Percentiles rank a stretch among this genome's conserved stretches.
Evolutionary conservation across 495 filamentous ascomycete species (phyloP).

Genomic region (Cercophora newfieldiana): DNA sequence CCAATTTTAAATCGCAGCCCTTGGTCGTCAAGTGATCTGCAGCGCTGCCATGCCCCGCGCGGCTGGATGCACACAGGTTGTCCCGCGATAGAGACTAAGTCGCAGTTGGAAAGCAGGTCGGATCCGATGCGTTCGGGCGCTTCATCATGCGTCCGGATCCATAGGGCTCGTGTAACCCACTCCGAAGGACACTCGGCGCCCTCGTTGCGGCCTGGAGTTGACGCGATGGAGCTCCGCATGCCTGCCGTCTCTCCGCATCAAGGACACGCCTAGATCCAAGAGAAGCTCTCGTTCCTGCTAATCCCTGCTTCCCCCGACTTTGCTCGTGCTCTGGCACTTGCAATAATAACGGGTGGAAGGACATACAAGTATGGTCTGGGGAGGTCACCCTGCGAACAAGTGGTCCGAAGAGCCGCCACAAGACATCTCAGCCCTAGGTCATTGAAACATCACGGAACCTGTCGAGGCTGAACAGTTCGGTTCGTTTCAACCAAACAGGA

Average conservation of each 20-base stretch:
- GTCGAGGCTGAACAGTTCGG: background rate
- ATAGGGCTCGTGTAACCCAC: background rate
- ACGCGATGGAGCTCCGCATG: background rate
- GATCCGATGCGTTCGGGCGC: background rate
- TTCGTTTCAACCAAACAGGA: background rate
- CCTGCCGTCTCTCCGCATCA: background rate
- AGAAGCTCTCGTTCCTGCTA: background rate
- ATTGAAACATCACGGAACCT: background rate
- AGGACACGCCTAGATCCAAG: background rate
- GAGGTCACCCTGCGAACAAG: background rate
- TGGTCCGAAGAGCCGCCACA: background rate
- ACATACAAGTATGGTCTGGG: too few species aligned
- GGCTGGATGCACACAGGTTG: background rate
- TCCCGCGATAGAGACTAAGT: background rate
- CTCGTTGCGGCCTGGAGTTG: background rate
- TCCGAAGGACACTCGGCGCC: background rate
- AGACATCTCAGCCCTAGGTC: background rate
- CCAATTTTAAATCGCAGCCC: background rate
- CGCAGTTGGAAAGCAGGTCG: background rate
- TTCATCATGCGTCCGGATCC: background rate
- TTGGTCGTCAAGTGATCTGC: background rate
- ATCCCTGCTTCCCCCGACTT: background rate
- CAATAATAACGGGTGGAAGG: background rate
- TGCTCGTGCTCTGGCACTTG: background rate
- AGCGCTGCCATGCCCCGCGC: background rate